Evolutionary conservation across 1,284 basidiomycete genomes (phyloP), one percentile per base, ranked within the genome.

Genomic region (Stereum hirsutum): DNA sequence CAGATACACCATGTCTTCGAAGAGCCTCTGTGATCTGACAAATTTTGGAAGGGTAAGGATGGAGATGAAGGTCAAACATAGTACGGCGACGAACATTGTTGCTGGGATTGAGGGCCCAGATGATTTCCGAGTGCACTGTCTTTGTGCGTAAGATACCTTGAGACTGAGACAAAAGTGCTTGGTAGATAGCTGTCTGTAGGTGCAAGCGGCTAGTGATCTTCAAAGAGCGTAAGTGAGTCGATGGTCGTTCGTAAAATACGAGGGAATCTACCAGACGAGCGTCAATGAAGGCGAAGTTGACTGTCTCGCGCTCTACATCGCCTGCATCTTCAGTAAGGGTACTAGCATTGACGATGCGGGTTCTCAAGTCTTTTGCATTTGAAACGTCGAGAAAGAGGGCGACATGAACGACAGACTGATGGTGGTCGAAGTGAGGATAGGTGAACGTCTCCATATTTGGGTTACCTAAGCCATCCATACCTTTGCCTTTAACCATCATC

Each of bases 241-340:
- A 12, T 42, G 41, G n/a, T n/a, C n/a, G n/a, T n/a, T n/a, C n/a
- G n/a, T n/a, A n/a, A n/a, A n/a, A n/a, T n/a, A n/a, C n/a, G n/a
- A 23, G 23, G 32, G 28, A 12, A 65, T 70, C 43, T 49, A 81
- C 77, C 49, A 79, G 69, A 42, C 75, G 62, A 19, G 87, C 88
- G 58, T 95, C 86, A 52, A 97, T 68, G 62, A 95, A 96, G 0
- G 87, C 87, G 64, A 88, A 95, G 57, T 93, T 89, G 49, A 95
- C 70, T 12, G 74, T 72, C 20, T 77, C 75, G 39, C 88, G 72
- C 51, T 88, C 81, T 3, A 52, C 52, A n/a, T 87, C 76, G 14
- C 88, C 89, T 23, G 75, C 72, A 1, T 60, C 57, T 0, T 82
- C 81, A 10, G 67, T 56, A 41, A 75, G 62, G 2, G 69, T 72